Base-by-base conservation (phyloP, 306 rosid species). In the Casuarina equisetifolia region DNA sequence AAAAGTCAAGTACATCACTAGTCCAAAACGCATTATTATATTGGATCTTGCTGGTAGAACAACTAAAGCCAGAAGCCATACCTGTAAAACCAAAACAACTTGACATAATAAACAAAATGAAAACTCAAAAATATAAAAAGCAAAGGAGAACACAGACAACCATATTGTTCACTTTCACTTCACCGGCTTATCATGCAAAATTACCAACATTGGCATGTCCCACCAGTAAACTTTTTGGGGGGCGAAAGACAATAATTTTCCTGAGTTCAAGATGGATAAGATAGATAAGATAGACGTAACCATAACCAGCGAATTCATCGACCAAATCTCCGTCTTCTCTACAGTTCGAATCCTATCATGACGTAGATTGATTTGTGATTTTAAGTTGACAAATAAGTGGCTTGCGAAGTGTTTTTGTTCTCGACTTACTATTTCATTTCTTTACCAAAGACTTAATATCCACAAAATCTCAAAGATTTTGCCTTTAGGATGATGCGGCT, bases 1-100 rank as follows among this genome's bases (percentile, higher is more conserved):
- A 78, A 84, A 53, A 66, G 97, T 90, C 85, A 94, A 82, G 89
- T 80, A 92, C 16, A 86, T 61, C 38, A 94, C 97, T 44, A 94
- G 76, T 84, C 93, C 97, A 70, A 90, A 87, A 44, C 83, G 88
- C 78, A 94, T 87, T 73, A 79, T 70, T 76, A 92, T 78, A 78
- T 89, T 92, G 39, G 98, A 89, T 82, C 95, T 89, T 72, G 98
- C 93, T 0, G 98, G 98, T 86, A 92, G 67, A 79, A 94, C 89
- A 84, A 94, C 98, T 73, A 94, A 87, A 77, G 89, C 97, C 88
- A 94, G 85, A 81, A 94, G 97, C 98, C 98, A 94, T 79, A 92
- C 90, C 97, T 94, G 90, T 76, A 84, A 68, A 76, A 73, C 35
- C 72, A 82, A 69, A 43, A 67, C 2, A 13, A 71, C 51, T n/a